Base-by-base conservation (phyloP, 2,329 filamentous ascomycete species). In the Westerdykella ornata region DNA sequence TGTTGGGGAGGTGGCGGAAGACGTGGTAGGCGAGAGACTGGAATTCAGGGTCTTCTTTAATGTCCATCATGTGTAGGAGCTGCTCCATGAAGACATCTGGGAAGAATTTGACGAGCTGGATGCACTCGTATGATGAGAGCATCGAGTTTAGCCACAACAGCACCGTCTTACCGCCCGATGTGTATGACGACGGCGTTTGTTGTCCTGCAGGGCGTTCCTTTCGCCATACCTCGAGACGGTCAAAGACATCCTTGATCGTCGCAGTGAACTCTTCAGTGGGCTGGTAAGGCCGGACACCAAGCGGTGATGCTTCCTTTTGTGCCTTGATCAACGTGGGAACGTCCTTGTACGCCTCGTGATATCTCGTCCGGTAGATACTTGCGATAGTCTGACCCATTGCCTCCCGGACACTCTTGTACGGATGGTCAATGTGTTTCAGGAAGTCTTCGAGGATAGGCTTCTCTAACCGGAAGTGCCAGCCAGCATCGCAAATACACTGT, bases 51-150 rank as follows among this genome's bases (percentile, higher is more conserved):
- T 98, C 92, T 66, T 98, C 92, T 66, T 97, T 97, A 63, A 98
- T 88, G 60, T 98, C 92, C 90, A 98, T 98, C 92, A 98, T 98
- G 72, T 98, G 89, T 39, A 98, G 72, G 12, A 98, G 78, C 63
- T 96, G 86, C 56, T 92, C 86, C 64, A 94, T 92, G 59, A 97
- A 90, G 0, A 84, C 75, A 28, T 85, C 77, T 0, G 88, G 85
- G 72, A 98, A 97, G 76, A 96, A 97, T 3, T 83, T 81, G 14
- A 94, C 80, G 12, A 98, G 78, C 60, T 92, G 84, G 0, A 81
- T 94, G 67, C 92, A 98, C 63, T 97, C 92, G 49, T 94, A 85
- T 0, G 88, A 94, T 2, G 86, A 88, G 3, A 98, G 74, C 13
- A 88, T 92, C 37, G 81, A 85, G 67, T 98, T 92, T 4, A 98